Evolutionary conservation across 345 rosid species (phyloP).

Genomic region (Lepidium didymum): DNA sequence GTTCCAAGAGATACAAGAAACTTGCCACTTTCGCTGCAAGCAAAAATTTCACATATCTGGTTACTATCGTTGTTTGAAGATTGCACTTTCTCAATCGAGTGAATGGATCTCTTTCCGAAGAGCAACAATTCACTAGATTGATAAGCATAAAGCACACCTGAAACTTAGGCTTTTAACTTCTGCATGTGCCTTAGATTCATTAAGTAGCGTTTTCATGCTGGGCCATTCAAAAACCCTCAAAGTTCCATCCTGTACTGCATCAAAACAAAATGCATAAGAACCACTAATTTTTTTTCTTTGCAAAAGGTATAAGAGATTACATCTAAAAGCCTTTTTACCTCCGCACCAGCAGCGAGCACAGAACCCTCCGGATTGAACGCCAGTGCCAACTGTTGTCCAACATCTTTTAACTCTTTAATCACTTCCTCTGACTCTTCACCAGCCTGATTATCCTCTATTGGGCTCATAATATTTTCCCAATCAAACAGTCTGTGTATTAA

Average conservation of each 20-base stretch:
- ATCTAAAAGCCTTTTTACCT: slow-evolving; percentile 44
- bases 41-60: slow-evolving; percentile 6
- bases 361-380: slow-evolving; percentile 64
- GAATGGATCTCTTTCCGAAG: not conserved
- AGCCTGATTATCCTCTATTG: slow-evolving; percentile 37
- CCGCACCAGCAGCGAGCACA: slow-evolving; percentile 69
- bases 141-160: slow-evolving; percentile 43
- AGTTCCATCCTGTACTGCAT: slow-evolving; percentile 83
- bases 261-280: slow-evolving; percentile 37
- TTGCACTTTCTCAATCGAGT: not conserved
- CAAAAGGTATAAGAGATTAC: not conserved
- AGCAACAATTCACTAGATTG: not conserved
- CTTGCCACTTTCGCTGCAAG: slow-evolving; percentile 73
- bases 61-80: not conserved
- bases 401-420: slow-evolving; percentile 44
- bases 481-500: slow-evolving; percentile 50
- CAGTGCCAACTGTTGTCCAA: slow-evolving; percentile 72
- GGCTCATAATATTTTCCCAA: slow-evolving; percentile 47
- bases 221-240: slow-evolving; percentile 91
- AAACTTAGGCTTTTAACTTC: slow-evolving; percentile 63
- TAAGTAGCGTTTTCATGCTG: slow-evolving; percentile 56
- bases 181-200: slow-evolving; percentile 60
- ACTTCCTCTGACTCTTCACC: slow-evolving; percentile 47
- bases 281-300: not conserved
- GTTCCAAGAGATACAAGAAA: slow-evolving; percentile 73